Evolutionary conservation across 371 early-diverging fungal genomes (phyloP), one percentile per base, ranked within the genome.

Genomic region (Fennellomyces sp.): DNA sequence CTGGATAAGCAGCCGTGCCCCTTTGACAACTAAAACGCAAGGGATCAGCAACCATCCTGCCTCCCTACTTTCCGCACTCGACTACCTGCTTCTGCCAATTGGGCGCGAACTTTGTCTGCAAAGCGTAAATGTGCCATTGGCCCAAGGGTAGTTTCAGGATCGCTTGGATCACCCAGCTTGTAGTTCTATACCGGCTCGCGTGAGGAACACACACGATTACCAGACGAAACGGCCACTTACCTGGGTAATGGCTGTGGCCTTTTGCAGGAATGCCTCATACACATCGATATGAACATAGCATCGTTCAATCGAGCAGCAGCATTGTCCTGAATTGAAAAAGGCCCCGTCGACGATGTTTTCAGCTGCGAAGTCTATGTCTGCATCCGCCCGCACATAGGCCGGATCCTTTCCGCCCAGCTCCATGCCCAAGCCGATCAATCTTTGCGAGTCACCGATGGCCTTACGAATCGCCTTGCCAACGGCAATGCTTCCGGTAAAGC

Each of bases 331-430:
- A 69, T 95, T 95, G 66, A 91, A 93, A 69, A 91, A 87, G 7
- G 90, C 90, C 6, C 93, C 95, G 63, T 93, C 93, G 23, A 92
- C 84, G 10, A 93, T 73, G 42, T 88, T 87, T 64, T 90, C 91
- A 11, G 78, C 88, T 0, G 93, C 89, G 57, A 83, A 84, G 49
- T 78, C 80, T 35, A 92, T 45, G 65, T 95, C 84, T 10, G 85
- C 84, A 69, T 95, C 95, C 6, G 79, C 70, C 11, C 90, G 80
- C 5, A 95, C 93, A 66, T 92, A 92, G 7, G 92, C 93, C 10
- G 95, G 91, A 66, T 92, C 93, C 64, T 93, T 93, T 12, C 95
- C 95, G 15, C 95, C 95, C 5, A 94, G 78, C 56, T 94, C 95
- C 66, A 94, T 81, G 1, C 89, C 90, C 17, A 86, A 84, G 87